Base-by-base conservation (phyloP, 2,329 filamentous ascomycete species). In the Periconia sp. region DNA sequence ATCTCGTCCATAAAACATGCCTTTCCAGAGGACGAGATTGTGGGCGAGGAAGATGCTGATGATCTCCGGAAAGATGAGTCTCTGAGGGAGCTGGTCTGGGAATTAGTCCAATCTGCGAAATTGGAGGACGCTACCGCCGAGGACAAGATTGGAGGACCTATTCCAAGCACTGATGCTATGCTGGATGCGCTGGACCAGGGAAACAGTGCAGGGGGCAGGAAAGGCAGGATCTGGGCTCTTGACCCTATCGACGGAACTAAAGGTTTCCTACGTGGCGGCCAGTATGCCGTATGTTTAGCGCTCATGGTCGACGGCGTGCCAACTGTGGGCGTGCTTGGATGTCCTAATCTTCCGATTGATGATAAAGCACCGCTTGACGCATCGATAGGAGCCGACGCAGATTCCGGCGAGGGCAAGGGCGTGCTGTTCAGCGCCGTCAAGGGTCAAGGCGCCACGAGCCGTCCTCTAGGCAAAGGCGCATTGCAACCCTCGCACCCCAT, bases 241-340 rank as follows among this genome's bases (percentile, higher is more conserved):
- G 94, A 99, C 75, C 94, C 94, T 55, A 97, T 99, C 58, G 94
- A 99, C 75, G 94, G 94, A 61, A 99, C 94, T 50, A 96, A 97
- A 79, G 95, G 94, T 30, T 99, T 99, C 79, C 81, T 99, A 56
- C 85, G 95, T 58, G 94, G 94, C 49, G 95, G 92, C 40, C 94
- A 99, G 79, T 99, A 99, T 72, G 95, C 94, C 51, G 92, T 99
- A 50, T 97, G 93, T 72, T 83, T 99, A 6, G 94, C 85, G 35
- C 81, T 99, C 65, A 88, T 99, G 78, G 90, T 96, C 27, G 92
- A 97, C 68, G 94, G 93, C 49, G 86, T 96, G 64, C 92, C 97
- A 66, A 91, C 92, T 73, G 91, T 97, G 57, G 94, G 94, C 62
- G 94, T 96, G 44, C 84, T 99, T 53, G 95, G 91, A 58, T 97